Percentiles rank a stretch among this genome's conserved stretches.
Conservation (phyloP, 768 basidiomycete species). For the Amanita molliuscula region DNA sequence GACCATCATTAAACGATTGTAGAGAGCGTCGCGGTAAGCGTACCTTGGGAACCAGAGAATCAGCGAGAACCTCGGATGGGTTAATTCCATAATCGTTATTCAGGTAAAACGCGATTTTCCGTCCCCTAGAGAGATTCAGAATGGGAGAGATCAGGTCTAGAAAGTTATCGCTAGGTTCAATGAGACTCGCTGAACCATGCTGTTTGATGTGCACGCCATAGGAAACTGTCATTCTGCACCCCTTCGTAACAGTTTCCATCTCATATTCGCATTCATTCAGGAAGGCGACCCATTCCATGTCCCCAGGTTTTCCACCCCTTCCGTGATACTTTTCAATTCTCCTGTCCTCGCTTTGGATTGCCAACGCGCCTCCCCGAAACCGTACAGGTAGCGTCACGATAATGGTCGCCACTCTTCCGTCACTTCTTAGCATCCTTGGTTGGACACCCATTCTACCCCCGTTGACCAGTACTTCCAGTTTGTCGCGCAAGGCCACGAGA, state of each 20-base stretch:
- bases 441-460: constrained; percentile 53
- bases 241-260: constrained; percentile 60
- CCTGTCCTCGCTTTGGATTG: constrained; percentile 46
- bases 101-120: constrained; percentile 64
- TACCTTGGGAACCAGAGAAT: constrained; percentile 61
- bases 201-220: constrained; percentile 64
- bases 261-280: constrained; percentile 67
- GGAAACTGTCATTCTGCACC: constrained; percentile 58
- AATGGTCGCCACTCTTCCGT: constrained; percentile 65
- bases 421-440: constrained; percentile 41
- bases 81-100: constrained; percentile 59
- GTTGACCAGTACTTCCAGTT: constrained; percentile 54
- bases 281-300: constrained; percentile 75
- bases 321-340: constrained; percentile 53
- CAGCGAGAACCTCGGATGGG: constrained; percentile 60
- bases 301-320: constrained; percentile 48
- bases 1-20: neutral
- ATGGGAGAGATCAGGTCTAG: constrained; percentile 64
- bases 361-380: constrained; percentile 56
- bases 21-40: constrained; percentile 16
- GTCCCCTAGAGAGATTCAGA: constrained; percentile 60
- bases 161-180: constrained; percentile 65
- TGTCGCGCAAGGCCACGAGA: constrained; percentile 57
- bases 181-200: constrained; percentile 51
- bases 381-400: constrained; percentile 66